A percentile compares a stretch with the other conserved stretches of the same genome.
Evolutionary conservation across 306 rosid species (phyloP).

Genomic region (Ziziphus jujuba): DNA sequence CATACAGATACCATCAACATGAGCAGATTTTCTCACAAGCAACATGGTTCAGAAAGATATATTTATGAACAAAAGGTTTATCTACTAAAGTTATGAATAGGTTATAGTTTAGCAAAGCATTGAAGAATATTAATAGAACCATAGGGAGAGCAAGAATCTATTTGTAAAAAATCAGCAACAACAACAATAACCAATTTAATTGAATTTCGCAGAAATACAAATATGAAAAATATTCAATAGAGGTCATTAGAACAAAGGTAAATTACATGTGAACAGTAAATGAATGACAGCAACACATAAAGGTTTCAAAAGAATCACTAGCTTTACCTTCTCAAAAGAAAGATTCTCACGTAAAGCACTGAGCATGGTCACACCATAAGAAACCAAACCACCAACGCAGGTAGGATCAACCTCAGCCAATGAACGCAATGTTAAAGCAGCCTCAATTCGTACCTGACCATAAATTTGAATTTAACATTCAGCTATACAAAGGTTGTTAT

Average conservation of each 20-base stretch:
- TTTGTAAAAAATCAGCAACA: background rate
- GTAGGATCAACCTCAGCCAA: constrained; percentile 97
- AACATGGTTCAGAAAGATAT: no score
- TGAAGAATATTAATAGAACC: no score
- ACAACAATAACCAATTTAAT: background rate
- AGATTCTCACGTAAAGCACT: constrained; percentile 88
- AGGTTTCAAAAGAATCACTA: constrained; percentile 22
- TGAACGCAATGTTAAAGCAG: constrained; percentile 81
- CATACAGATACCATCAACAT: no score
- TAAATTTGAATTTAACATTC: constrained; percentile 16
- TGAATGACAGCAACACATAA: constrained; percentile 7
- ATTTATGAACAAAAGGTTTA: no score
- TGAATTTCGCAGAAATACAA: background rate
- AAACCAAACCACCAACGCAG: constrained; percentile 93
- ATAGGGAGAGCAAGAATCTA: background rate
- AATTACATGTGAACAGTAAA: background rate
- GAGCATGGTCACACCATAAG: constrained; percentile 86
- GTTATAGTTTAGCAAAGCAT: no score
- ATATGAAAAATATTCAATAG: background rate
- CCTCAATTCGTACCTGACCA: constrained; percentile 89
- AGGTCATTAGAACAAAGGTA: background rate
- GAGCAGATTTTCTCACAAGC: no score
- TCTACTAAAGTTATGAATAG: no score
- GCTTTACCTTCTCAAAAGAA: constrained; percentile 81
- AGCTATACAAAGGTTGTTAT: constrained; percentile 6